Evolutionary conservation across 345 rosid genomes (phyloP).

Genomic region (Salix brachista): DNA sequence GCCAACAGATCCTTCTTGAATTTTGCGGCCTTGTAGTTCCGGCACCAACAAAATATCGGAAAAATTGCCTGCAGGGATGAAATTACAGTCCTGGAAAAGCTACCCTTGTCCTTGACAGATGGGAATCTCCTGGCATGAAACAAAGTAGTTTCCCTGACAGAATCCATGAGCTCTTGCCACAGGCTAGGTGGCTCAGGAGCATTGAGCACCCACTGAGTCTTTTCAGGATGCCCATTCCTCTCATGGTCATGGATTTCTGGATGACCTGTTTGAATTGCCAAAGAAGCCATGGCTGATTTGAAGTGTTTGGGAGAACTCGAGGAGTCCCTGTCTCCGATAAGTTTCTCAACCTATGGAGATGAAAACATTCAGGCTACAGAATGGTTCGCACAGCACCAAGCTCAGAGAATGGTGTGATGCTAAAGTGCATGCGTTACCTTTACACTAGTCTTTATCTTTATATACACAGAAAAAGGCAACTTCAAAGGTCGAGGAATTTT

Average conservation of each 20-base stretch:
- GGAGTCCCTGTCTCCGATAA: constrained; percentile 23
- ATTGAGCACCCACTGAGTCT: constrained; percentile 62
- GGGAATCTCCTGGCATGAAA: constrained; percentile 30
- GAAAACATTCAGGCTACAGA: not conserved
- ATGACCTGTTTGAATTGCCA: constrained; percentile 24
- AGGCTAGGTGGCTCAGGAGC: constrained; percentile 66
- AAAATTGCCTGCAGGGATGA: constrained; percentile 41
- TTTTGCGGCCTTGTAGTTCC: constrained; percentile 43
- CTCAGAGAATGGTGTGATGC: constrained; percentile 16
- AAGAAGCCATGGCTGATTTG: constrained; percentile 52
- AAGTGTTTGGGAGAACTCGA: constrained; percentile 91
- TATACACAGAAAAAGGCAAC: constrained; percentile 12
- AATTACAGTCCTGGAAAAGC: constrained; percentile 21
- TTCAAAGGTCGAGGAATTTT: constrained; percentile 6
- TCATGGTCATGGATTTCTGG: constrained; percentile 39
- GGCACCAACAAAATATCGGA: constrained; percentile 69
- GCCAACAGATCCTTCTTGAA: constrained; percentile 80
- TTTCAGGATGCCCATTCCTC: constrained; percentile 27
- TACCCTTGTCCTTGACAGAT: constrained; percentile 34
- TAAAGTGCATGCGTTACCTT: not conserved
- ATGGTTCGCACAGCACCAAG: not conserved
- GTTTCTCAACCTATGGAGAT: not conserved
- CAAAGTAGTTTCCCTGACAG: constrained; percentile 30
- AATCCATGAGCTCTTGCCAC: constrained; percentile 45
- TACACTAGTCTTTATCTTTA: not conserved